Conservation (phyloP, 2,329 filamentous ascomycete genomes). For the Paramyrothecium roridum region DNA sequence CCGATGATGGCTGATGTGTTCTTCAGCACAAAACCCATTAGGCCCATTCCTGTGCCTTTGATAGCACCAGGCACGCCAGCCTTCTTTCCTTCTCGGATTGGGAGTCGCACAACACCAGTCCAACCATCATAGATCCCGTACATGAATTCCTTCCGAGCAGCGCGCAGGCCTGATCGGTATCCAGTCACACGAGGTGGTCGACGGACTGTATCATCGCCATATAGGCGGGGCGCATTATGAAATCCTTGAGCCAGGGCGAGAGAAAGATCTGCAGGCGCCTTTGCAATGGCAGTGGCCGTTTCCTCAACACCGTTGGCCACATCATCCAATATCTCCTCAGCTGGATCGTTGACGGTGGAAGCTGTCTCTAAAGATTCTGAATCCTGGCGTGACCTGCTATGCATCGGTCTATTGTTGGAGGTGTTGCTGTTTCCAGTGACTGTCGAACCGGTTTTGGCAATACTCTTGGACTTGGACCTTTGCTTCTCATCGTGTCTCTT, state of each 20-base stretch:
- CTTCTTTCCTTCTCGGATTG: constrained; percentile 54
- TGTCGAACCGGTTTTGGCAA: constrained; percentile 2
- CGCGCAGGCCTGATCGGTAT: constrained; percentile 59
- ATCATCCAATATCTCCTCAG: constrained; percentile 43
- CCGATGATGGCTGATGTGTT: constrained; percentile 60
- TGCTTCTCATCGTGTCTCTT: constrained; percentile 26
- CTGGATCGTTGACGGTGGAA: constrained; percentile 12
- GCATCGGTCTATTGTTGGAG: constrained; percentile 1
- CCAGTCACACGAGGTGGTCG: constrained; percentile 62
- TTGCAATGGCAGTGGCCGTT: constrained; percentile 47
- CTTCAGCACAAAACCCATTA: constrained; percentile 63
- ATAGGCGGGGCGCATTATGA: constrained; percentile 67
- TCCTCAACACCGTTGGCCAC: constrained; percentile 49
- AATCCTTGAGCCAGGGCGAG: constrained; percentile 65
- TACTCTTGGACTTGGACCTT: not conserved
- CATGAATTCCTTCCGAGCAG: constrained; percentile 58
- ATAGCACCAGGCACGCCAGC: constrained; percentile 43
- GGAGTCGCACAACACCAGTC: constrained; percentile 59
- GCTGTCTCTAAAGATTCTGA: constrained; percentile 9
- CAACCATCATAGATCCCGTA: constrained; percentile 65
- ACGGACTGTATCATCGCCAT: constrained; percentile 68
- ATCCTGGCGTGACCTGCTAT: constrained; percentile 4
- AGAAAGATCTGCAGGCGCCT: constrained; percentile 58
- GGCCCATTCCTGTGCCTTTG: constrained; percentile 59
- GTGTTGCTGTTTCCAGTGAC: not conserved